phyloP scores from a whole-genome alignment of 768 basidiomycete genomes.

The Boletus speciosus region DNA sequence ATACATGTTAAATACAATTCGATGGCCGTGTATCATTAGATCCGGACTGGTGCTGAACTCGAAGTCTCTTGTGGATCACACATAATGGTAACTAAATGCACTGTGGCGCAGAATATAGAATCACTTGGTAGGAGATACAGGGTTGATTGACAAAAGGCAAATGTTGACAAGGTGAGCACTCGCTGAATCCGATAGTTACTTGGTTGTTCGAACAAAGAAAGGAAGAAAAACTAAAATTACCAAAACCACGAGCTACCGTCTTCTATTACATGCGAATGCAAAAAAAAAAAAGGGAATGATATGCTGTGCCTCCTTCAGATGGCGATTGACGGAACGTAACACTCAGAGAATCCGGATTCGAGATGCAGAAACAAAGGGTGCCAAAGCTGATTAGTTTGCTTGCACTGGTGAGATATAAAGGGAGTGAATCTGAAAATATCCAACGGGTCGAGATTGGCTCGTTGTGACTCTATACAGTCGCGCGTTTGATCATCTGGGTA shows the following conservation, averaged over 20 bases:
- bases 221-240: slow-evolving; percentile 20
- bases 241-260: slow-evolving; percentile 31
- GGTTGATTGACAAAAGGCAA: slow-evolving; percentile 1
- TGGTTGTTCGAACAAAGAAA: slow-evolving; percentile 6
- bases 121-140: slow-evolving; percentile 16
- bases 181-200: slow-evolving; percentile 11
- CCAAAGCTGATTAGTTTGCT: slow-evolving; percentile 44
- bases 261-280: slow-evolving; percentile 60
- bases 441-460: slow-evolving; percentile 15
- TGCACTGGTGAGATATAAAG: slow-evolving; percentile 39
- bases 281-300: slow-evolving; percentile 36
- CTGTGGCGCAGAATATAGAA: slow-evolving; percentile 1
- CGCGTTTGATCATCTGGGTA: slow-evolving; percentile 71
- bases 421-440: slow-evolving; percentile 32
- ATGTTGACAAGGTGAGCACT: slow-evolving; percentile 5
- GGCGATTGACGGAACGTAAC: slow-evolving; percentile 38
- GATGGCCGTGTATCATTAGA: neutral
- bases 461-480: slow-evolving; percentile 57
- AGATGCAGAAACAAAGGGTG: slow-evolving; percentile 13
- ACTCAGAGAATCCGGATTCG: slow-evolving; percentile 15
- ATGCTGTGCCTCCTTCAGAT: slow-evolving; percentile 71
- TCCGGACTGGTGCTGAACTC: neutral
- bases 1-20: neutral
- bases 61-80: neutral
- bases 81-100: neutral